A percentile compares a stretch with the other conserved stretches of the same genome.
Conservation (phyloP, 371 early-diverging fungal species). For the Catenaria anguillulae region DNA sequence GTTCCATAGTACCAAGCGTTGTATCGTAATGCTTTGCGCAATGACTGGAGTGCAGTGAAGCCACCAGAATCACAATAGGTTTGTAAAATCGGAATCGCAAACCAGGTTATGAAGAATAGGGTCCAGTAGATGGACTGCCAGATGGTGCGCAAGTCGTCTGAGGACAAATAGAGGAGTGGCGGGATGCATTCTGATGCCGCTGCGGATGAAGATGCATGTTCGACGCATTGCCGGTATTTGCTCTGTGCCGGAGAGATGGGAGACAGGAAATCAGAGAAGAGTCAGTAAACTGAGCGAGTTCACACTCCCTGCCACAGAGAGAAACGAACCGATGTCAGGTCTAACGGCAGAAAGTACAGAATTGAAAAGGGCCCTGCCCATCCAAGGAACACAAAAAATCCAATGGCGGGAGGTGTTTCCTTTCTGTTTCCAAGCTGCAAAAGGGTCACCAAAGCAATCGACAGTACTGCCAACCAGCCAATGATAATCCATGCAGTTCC, state of each 20-base stretch:
- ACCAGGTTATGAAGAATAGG: constrained; percentile 76
- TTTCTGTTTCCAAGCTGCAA: too few species aligned
- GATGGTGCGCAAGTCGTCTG: constrained; percentile 48
- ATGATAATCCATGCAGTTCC: constrained; percentile 5
- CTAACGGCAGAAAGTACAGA: constrained; percentile 72
- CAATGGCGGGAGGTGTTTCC: too few species aligned
- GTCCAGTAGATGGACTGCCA: constrained; percentile 87
- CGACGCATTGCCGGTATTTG: constrained; percentile 23
- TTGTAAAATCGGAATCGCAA: constrained; percentile 67
- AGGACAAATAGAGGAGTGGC: constrained; percentile 58
- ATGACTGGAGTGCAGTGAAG: constrained; percentile 41
- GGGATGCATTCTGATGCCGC: constrained; percentile 40
- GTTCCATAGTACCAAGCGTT: constrained; percentile 64
- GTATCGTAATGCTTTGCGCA: constrained; percentile 54
- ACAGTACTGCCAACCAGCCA: background rate
- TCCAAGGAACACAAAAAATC: constrained; percentile 53
- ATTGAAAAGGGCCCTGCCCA: constrained; percentile 86
- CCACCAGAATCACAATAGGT: constrained; percentile 73
- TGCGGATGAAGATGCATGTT: background rate
- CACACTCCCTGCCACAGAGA: background rate
- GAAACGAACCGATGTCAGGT: constrained; percentile 65
- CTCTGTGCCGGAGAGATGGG: too few species aligned
- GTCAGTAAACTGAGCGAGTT: background rate
- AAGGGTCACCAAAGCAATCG: too few species aligned
- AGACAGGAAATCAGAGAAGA: too few species aligned